Base-by-base conservation (phyloP, 805 yeast species). In the Wickerhamomyces sydowiorum region DNA sequence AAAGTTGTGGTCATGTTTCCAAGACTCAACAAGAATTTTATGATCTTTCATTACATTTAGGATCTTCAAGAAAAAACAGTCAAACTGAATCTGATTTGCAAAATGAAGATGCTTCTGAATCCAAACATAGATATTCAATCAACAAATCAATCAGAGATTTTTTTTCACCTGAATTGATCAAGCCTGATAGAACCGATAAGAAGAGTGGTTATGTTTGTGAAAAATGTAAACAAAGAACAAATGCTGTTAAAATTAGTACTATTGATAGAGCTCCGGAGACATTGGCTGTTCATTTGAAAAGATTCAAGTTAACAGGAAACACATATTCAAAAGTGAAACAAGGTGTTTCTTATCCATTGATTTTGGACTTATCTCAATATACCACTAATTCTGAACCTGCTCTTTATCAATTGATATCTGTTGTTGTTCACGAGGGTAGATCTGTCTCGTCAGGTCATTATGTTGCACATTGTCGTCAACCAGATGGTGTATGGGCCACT, bases 401-500 rank as follows among this genome's bases (percentile, higher is more conserved):
- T 5, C 65, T 68, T 29, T 93, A 93, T 64, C 83, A 81, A 58
- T 72, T 93, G 49, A 71, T 78, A 15, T 79, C 90, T 19, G 96
- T 91, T 15, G 86, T 91, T 46, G 91, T 89, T 5, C 99, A 93
- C 58, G 96, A 87, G 54, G 99, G 99, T 32, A 72, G 98, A 48
- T 85, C 96, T 2, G 81, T 90, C 13, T 80, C 89, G 36, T 81
- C 93, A 3, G 99, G 99, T 4, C 99, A 93, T 62, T 93, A 93
- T 57, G 77, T 89, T 45, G 86, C 96, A 1, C 88, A 86, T 58
- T 86, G 96, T 58, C 76, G 84, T 48, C 96, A 90, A 62, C 96
- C 97, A 1, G 93, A 86, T 62, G 91, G 89, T 2, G 65, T 83
- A 2, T 93, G 98, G 99, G 82, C 88, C 23, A 82, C 88, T 9